phyloP scores from a whole-genome alignment of 441 rosid species.

The Mallotus japonicus region DNA sequence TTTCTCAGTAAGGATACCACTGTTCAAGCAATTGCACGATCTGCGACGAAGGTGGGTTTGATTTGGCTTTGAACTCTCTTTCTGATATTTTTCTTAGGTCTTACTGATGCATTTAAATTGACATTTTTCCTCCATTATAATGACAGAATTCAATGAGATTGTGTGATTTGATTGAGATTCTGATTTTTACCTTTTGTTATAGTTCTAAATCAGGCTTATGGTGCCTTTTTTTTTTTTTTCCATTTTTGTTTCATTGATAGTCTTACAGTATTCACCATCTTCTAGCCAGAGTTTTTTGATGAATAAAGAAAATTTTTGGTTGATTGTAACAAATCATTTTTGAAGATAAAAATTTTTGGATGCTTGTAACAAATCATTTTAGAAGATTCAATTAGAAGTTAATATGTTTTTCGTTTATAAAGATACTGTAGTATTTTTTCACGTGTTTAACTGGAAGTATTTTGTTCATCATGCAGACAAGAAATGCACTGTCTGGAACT shows the following conservation, averaged over 20 bases:
- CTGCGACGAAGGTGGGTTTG: constrained; percentile 91
- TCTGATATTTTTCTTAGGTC: constrained; percentile 6
- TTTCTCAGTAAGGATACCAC: constrained; percentile 97
- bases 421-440: background rate
- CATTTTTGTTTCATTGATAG: background rate
- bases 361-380: background rate
- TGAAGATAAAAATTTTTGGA: background rate
- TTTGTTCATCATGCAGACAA: constrained; percentile 62
- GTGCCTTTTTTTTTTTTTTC: background rate
- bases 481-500: constrained; percentile 99
- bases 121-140: background rate
- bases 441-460: background rate
- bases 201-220: background rate
- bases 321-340: background rate
- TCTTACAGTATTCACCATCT: background rate
- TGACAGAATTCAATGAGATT: background rate
- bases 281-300: background rate
- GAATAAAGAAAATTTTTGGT: background rate
- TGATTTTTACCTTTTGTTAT: background rate
- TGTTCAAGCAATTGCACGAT: constrained; percentile 96
- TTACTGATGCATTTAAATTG: constrained; percentile 5
- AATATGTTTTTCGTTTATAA: background rate
- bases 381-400: background rate
- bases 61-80: background rate
- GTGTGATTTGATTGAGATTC: background rate